Evolutionary conservation across 139 green algal species (phyloP), one percentile per base, ranked within the genome.

Genomic region (Micractinium conductrix): DNA sequence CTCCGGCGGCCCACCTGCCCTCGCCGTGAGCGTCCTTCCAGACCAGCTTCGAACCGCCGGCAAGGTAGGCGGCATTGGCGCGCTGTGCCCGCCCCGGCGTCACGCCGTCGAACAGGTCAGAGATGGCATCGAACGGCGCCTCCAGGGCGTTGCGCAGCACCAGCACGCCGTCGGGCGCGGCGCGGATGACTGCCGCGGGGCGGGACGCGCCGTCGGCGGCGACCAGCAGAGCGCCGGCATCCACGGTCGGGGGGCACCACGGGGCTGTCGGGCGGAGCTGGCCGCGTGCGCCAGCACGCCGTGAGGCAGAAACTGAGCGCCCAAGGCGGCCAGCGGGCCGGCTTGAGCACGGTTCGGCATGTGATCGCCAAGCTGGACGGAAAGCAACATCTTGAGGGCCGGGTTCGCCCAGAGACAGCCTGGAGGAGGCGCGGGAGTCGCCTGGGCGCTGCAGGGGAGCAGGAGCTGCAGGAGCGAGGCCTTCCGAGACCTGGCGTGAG

Each of bases 11-110:
- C 24, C 74, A 83, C 83, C 83, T 83, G 60, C 83, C 83, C 62
- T 87, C 83, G 19, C 83, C 83, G 45, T 84, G 62, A 4, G 83
- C 83, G 38, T 87, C 83, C 73, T 87, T 87, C 73, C 83, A 87
- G 33, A 87, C 83, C 58, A 87, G 74, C 16, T 74, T 43, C 1
- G 73, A 78, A 35, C 55, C 69, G 44, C 83, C 62, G 21, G 53
- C 43, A 26, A 43, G 76, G 74, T 87, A 87, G 2, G 83, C 83
- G 12, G 58, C 35, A 35, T 83, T 87, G 43, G 83, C 83, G 3
- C 83, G 58, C 6, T 73, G 62, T 10, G 30, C 83, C 2, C 53
- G 42, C 73, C 78, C 70, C 0, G 83, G 73, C 12, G 83, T 87
- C 40, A 87, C 73, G 0, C 17, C 14, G 60, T 37, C 62, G 60